A percentile compares a stretch with the other conserved stretches of the same genome.
phyloP scores from a whole-genome alignment of 441 rosid species.

The Adansonia grandidieri region DNA sequence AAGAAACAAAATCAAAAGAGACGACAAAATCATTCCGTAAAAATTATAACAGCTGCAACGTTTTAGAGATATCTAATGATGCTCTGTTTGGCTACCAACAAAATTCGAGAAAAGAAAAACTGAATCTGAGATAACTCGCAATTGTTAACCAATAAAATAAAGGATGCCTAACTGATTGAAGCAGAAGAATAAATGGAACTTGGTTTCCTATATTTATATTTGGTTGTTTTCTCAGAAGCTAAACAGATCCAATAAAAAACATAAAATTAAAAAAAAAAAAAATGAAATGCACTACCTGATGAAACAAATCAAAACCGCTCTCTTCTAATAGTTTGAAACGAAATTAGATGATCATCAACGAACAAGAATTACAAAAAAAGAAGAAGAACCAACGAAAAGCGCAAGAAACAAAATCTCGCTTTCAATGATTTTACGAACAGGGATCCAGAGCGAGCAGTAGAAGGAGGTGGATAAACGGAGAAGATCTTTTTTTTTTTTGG shows the following conservation, averaged over 20 bases:
- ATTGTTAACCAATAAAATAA: neutral
- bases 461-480: neutral
- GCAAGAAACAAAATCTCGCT: neutral
- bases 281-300: slow-evolving; percentile 30
- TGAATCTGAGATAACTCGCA: neutral
- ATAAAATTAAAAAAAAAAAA: neutral
- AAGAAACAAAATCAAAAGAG: neutral
- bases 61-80: neutral
- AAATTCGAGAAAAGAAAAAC: slow-evolving; percentile 30
- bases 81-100: slow-evolving; percentile 28
- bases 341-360: slow-evolving; percentile 65
- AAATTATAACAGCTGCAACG: neutral
- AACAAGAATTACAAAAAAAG: slow-evolving; percentile 20
- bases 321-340: slow-evolving; percentile 11
- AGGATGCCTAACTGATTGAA: neutral
- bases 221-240: slow-evolving; percentile 21
- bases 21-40: neutral
- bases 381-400: neutral
- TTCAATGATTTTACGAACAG: neutral
- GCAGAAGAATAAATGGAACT: neutral
- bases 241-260: slow-evolving; percentile 28
- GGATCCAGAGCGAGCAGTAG: neutral
- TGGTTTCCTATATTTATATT: neutral
- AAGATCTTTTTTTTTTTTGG: too few species aligned
- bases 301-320: neutral